Percentiles rank a stretch among this genome's conserved stretches.
These are phyloP conservation scores for Moelleriella libera DNA, from an alignment of 2,329 filamentous ascomycete species.

Conservation along the genomic window DNA sequence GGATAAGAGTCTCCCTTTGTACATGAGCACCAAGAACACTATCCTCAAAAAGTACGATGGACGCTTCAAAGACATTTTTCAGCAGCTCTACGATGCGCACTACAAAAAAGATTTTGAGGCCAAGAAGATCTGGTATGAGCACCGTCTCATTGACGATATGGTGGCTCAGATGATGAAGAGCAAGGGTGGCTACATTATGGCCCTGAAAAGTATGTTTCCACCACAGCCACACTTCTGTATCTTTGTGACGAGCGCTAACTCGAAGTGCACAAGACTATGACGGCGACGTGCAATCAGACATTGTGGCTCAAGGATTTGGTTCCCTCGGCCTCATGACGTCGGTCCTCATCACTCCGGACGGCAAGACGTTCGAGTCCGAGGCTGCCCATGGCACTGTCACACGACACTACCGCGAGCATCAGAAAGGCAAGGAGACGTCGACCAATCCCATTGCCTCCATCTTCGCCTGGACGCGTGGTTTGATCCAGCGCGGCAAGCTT, in stretches of 20 bases:
- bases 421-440: slow-evolving; percentile 92
- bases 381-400: slow-evolving; percentile 97
- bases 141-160: slow-evolving; percentile 98
- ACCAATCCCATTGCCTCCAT: slow-evolving; percentile 99
- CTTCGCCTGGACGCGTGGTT: slow-evolving; percentile 95
- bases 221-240: neutral
- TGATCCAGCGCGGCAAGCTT: slow-evolving; percentile 83
- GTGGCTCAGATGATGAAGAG: slow-evolving; percentile 99
- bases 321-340: slow-evolving; percentile 98
- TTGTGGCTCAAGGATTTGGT: slow-evolving; percentile 95
- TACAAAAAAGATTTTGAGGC: slow-evolving; percentile 85
- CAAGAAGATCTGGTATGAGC: slow-evolving; percentile 97
- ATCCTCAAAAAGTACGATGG: slow-evolving; percentile 99
- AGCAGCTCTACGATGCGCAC: slow-evolving; percentile 79
- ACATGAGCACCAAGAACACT: slow-evolving; percentile 99
- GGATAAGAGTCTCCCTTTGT: slow-evolving; percentile 77
- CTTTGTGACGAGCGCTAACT: neutral
- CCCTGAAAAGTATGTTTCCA: slow-evolving; percentile 72
- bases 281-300: slow-evolving; percentile 96
- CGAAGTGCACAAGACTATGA: slow-evolving; percentile 64
- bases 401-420: slow-evolving; percentile 96
- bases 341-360: slow-evolving; percentile 89
- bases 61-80: slow-evolving; percentile 98
- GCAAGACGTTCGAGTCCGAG: slow-evolving; percentile 94
- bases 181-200: slow-evolving; percentile 90